Evolutionary conservation across 179 eudicot species (phyloP).

Genomic region (Amaranthus tricolor): DNA sequence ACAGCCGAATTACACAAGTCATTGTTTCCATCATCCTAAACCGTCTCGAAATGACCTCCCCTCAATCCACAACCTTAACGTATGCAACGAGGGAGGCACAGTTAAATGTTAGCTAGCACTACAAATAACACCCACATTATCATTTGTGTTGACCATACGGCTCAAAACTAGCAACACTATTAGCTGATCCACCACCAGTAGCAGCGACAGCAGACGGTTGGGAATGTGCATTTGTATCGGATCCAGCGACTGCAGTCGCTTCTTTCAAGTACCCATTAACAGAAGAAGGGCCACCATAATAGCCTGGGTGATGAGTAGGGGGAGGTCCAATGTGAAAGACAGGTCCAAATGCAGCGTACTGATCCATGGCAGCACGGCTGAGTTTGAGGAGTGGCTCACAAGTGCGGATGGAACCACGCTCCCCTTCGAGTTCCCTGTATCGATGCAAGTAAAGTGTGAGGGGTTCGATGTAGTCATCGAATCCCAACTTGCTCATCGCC

Average conservation of each 20-base stretch:
- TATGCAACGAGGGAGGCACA: no score
- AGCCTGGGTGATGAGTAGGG: conserved; percentile 30
- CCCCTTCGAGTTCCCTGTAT: conserved; percentile 69
- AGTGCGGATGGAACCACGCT: conserved; percentile 51
- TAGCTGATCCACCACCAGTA: conserved; percentile 3
- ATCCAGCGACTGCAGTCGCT: not conserved
- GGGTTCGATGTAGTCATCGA: conserved; percentile 83
- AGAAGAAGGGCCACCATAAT: conserved; percentile 33
- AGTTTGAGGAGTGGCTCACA: conserved; percentile 47
- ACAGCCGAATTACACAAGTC: no score
- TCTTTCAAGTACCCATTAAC: conserved; percentile 43
- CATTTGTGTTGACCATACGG: conserved; percentile 35
- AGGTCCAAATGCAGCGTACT: conserved; percentile 34
- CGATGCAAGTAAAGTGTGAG: conserved; percentile 72
- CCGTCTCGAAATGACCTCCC: no score
- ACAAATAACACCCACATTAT: not conserved
- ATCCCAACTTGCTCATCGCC: conserved; percentile 57
- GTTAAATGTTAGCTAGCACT: not conserved
- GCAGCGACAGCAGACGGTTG: conserved; percentile 13
- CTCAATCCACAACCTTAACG: no score
- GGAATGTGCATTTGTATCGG: conserved; percentile 22
- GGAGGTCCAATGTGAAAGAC: conserved; percentile 41
- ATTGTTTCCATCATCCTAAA: no score
- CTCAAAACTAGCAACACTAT: conserved; percentile 29
- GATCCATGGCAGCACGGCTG: conserved; percentile 33